A percentile compares a stretch with the other conserved stretches of the same genome.
Evolutionary conservation across 331 rosid species (phyloP).

Genomic region (Erythrophleum ivorense): DNA sequence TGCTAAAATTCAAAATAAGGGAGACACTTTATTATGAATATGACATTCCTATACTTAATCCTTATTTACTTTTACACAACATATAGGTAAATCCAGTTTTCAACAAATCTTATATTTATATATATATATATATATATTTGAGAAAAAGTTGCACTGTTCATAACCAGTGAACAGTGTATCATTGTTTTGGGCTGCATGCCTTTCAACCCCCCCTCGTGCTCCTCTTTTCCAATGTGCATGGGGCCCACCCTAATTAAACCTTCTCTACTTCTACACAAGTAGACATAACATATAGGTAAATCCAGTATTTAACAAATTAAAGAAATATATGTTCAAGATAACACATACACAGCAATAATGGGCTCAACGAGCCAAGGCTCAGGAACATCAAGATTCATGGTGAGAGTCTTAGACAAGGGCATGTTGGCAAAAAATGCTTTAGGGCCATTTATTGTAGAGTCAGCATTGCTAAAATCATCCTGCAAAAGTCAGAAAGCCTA

Average conservation of each 20-base stretch:
- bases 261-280: slow-evolving; percentile 13
- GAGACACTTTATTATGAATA: slow-evolving; percentile 10
- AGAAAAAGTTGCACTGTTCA: neutral
- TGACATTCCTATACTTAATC: neutral
- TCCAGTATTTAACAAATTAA: slow-evolving; percentile 15
- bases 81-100: slow-evolving; percentile 11
- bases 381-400: slow-evolving; percentile 99
- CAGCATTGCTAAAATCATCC: slow-evolving; percentile 91
- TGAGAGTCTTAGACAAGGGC: slow-evolving; percentile 96
- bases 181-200: neutral
- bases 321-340: slow-evolving; percentile 14
- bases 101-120: neutral
- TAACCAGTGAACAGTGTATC: neutral
- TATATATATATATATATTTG: neutral
- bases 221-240: neutral
- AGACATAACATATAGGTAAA: slow-evolving; percentile 26
- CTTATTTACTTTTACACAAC: slow-evolving; percentile 9
- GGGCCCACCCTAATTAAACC: neutral
- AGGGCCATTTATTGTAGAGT: slow-evolving; percentile 82
- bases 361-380: slow-evolving; percentile 99
- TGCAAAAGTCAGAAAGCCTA: slow-evolving; percentile 55
- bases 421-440: slow-evolving; percentile 97
- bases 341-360: slow-evolving; percentile 82
- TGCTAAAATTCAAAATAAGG: slow-evolving; percentile 10
- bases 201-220: neutral